Percentiles rank a stretch among this genome's conserved stretches.
Conservation (phyloP, 139 green algal genomes). For the Picochlorum costavermella region DNA sequence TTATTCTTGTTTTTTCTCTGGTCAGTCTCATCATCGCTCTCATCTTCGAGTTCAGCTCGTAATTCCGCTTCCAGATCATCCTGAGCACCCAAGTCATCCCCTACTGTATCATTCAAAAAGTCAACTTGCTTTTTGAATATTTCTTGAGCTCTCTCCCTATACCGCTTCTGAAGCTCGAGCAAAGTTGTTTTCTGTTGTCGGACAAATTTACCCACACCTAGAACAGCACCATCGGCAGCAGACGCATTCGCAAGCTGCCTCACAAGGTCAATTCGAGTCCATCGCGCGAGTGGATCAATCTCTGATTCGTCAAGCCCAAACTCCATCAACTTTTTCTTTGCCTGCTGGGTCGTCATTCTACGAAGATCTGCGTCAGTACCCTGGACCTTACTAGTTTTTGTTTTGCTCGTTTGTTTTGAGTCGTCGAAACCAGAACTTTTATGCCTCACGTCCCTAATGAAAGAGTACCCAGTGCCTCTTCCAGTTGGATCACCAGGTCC, state of each 20-base stretch:
- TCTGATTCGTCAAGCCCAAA: conserved; percentile 31
- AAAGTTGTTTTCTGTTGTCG: conserved; percentile 30
- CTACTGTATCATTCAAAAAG: conserved; percentile 37
- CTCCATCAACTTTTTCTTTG: conserved; percentile 37
- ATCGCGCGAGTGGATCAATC: conserved; percentile 13
- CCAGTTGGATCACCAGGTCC: conserved; percentile 64
- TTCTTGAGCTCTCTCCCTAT: conserved; percentile 31
- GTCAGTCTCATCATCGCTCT: conserved; percentile 7
- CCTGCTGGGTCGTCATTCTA: conserved; percentile 50
- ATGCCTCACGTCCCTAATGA: conserved; percentile 33
- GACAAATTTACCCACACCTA: conserved; percentile 35
- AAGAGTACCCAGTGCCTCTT: conserved; percentile 59
- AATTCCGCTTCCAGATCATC: conserved; percentile 29
- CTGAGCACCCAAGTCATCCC: conserved; percentile 20
- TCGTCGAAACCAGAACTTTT: conserved; percentile 18
- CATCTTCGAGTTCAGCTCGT: conserved; percentile 15
- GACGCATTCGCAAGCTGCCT: conserved; percentile 43
- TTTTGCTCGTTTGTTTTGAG: conserved; percentile 18
- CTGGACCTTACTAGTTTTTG: conserved; percentile 33
- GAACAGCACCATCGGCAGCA: conserved; percentile 24
- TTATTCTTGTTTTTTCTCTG: conserved; percentile 13
- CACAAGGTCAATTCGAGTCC: conserved; percentile 27
- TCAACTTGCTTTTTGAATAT: conserved; percentile 49
- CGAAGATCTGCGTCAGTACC: conserved; percentile 69
- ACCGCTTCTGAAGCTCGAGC: conserved; percentile 35